These are phyloP conservation scores for Cercospora zeina DNA, from an alignment of 2,329 filamentous ascomycete species.

Conservation along the genomic window DNA sequence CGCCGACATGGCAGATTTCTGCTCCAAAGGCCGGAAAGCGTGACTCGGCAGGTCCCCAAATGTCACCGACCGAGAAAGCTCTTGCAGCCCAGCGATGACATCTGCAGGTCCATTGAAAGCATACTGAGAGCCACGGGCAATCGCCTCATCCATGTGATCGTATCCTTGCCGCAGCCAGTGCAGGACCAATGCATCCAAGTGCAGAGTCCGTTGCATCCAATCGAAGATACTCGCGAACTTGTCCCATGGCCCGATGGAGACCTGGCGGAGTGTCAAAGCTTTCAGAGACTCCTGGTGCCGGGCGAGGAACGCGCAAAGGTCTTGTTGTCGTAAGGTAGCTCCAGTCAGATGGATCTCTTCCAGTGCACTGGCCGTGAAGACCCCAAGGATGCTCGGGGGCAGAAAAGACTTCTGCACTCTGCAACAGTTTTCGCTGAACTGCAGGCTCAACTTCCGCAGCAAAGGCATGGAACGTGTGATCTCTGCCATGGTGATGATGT, in stretches of 20 bases:
- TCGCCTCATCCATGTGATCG: constrained; percentile 15
- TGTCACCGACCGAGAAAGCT: not conserved
- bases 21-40: not conserved
- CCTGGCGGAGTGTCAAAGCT: constrained; percentile 4
- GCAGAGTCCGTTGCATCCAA: constrained; percentile 6
- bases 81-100: constrained; percentile 6
- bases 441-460: constrained; percentile 5
- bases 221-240: constrained; percentile 9
- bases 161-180: constrained; percentile 16
- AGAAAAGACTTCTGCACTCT: not conserved
- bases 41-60: constrained; percentile 8
- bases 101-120: not conserved
- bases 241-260: constrained; percentile 9
- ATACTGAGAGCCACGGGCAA: constrained; percentile 11
- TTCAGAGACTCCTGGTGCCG: constrained; percentile 5
- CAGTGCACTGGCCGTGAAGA: not conserved
- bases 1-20: not conserved
- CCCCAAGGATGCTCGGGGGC: not conserved
- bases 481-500: constrained; percentile 2
- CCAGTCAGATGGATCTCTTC: constrained; percentile 8
- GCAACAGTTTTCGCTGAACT: constrained; percentile 8
- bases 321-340: constrained; percentile 6
- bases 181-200: constrained; percentile 2
- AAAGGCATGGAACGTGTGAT: not conserved
- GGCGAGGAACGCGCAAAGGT: constrained; percentile 7